Conservation (phyloP, 305 asterid species). For the Fraxinus baroniana region DNA sequence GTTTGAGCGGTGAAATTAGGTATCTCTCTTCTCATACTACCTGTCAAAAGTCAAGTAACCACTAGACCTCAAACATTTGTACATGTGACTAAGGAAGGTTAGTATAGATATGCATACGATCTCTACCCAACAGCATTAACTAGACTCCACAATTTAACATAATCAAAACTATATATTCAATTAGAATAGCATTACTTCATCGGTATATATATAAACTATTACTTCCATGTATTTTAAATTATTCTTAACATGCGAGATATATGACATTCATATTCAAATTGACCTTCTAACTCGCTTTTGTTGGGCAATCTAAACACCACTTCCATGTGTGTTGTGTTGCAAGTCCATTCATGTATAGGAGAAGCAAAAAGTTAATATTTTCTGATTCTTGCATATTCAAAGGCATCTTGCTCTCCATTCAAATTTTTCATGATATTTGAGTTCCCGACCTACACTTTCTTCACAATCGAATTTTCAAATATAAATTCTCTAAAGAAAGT, state of each 20-base stretch:
- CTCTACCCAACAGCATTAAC: no score
- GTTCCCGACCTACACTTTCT: not conserved
- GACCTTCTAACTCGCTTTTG: not conserved
- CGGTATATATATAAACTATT: not conserved
- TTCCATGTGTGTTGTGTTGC: not conserved
- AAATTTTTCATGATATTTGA: not conserved
- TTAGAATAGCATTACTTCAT: not conserved
- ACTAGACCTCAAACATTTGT: not conserved
- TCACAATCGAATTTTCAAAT: not conserved
- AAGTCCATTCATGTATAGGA: not conserved
- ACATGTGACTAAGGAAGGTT: not conserved
- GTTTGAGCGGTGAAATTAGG: not conserved
- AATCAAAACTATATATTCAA: not conserved
- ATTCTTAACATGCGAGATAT: not conserved
- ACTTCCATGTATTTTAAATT: not conserved
- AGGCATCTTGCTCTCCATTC: not conserved
- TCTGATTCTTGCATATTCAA: not conserved
- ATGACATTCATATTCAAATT: not conserved
- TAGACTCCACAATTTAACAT: not conserved
- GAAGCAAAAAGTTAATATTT: not conserved
- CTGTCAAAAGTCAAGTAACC: not conserved
- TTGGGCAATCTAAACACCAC: not conserved
- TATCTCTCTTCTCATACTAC: not conserved
- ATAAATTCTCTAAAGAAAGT: not conserved
- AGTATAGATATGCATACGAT: not conserved